Evolutionary conservation across 257 asterid genomes (phyloP).

Genomic region (Gynochthodes officinalis): DNA sequence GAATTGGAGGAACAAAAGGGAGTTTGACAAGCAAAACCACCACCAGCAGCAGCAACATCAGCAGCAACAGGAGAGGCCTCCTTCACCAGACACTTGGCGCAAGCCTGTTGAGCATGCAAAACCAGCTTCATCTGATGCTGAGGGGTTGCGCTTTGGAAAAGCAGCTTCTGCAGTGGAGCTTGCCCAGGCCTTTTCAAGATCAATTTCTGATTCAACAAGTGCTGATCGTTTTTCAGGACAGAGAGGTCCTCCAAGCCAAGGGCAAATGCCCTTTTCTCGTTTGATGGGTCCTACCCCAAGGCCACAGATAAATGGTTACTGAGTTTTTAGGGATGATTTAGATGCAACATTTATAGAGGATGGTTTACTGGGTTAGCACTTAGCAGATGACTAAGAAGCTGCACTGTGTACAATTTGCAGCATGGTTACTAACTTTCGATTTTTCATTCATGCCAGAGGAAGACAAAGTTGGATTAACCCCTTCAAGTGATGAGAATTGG

Average conservation of each 20-base stretch:
- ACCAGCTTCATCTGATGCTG: conserved; percentile 41
- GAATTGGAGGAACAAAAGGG: conserved; percentile 52
- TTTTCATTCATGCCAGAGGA: neutral
- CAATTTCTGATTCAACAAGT: conserved; percentile 54
- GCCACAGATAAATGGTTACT: conserved; percentile 92
- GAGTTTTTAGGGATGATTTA: conserved; percentile 17
- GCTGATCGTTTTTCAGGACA: conserved; percentile 48
- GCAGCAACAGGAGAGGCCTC: conserved; percentile 59
- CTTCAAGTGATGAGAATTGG: conserved; percentile 7
- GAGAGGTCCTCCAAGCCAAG: conserved; percentile 54
- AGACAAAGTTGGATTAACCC: conserved; percentile 6
- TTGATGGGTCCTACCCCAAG: conserved; percentile 67
- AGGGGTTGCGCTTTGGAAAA: conserved; percentile 54
- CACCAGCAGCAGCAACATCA: conserved; percentile 42
- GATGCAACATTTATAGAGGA: conserved; percentile 2
- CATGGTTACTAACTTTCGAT: neutral
- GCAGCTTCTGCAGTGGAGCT: conserved; percentile 93
- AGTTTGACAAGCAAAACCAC: conserved; percentile 41
- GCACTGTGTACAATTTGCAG: neutral
- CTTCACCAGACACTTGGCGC: conserved; percentile 95
- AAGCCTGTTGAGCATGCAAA: conserved; percentile 54
- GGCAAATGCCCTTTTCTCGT: conserved; percentile 76
- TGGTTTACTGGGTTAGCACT: neutral
- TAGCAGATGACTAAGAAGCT: neutral
- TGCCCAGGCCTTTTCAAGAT: conserved; percentile 82